A percentile compares a stretch with the other conserved stretches of the same genome.
phyloP scores from a whole-genome alignment of 2,329 filamentous ascomycete species.

The Ilyonectria destructans region DNA sequence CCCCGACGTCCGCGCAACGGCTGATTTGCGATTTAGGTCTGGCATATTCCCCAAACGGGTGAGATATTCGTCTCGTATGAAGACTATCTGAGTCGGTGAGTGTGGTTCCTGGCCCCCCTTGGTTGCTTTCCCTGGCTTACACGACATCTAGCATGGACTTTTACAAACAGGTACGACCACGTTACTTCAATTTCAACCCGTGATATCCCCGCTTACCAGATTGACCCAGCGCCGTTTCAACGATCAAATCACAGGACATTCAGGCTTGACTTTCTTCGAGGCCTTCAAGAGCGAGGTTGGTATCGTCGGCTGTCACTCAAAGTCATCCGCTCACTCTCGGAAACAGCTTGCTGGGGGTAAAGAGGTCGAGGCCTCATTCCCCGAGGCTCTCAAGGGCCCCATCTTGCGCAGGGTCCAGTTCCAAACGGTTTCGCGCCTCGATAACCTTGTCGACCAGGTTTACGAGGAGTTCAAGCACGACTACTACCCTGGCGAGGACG shows the following conservation, averaged over 20 bases:
- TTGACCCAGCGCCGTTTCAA: conserved; percentile 84
- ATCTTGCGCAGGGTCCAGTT: conserved; percentile 94
- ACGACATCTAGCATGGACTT: conserved; percentile 82
- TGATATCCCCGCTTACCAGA: conserved; percentile 38
- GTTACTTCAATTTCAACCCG: conserved; percentile 19
- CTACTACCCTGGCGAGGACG: conserved; percentile 91
- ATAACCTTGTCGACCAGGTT: conserved; percentile 80
- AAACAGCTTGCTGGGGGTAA: conserved; percentile 81
- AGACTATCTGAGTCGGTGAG: conserved; percentile 86
- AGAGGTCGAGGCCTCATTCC: conserved; percentile 95
- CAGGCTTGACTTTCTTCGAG: conserved; percentile 91
- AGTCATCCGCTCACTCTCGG: conserved; percentile 33
- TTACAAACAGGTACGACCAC: conserved; percentile 83
- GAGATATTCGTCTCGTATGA: conserved; percentile 94
- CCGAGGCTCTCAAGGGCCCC: conserved; percentile 90
- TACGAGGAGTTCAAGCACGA: conserved; percentile 89
- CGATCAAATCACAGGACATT: conserved; percentile 96
- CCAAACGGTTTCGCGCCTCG: conserved; percentile 89
- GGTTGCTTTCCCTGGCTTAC: conserved; percentile 33
- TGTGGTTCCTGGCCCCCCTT: conserved; percentile 33
- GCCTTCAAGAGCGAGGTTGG: conserved; percentile 92
- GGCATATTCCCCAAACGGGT: conserved; percentile 90
- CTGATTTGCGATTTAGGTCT: conserved; percentile 74
- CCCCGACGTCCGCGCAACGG: conserved; percentile 24
- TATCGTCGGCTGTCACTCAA: conserved; percentile 35